Base-by-base conservation (phyloP, 495 filamentous ascomycete genomes). In the Aspergillus asperescens region DNA sequence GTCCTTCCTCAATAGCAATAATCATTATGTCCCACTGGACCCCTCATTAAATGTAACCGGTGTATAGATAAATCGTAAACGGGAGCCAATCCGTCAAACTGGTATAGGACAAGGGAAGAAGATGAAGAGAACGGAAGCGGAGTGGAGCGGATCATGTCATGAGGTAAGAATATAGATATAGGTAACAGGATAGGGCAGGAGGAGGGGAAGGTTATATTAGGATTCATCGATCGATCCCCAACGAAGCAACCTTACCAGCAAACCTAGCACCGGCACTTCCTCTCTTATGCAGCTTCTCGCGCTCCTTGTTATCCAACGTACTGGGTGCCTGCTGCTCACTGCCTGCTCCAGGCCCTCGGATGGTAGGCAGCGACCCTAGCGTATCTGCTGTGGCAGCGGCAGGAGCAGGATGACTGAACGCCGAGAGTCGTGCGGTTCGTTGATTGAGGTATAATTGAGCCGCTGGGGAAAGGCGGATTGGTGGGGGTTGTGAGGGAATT, bases 401-500 rank as follows among this genome's bases (percentile, higher is more conserved):
- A 10, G 55, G 44, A 35, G 57, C 46, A 23, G 57, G 45, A 13
- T 64, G 59, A 15, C 47, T 28, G 22, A 71, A 71, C 0, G 54
- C 63, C n/a, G 65, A 52, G 7, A 60, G 41, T 18, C 65, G 58
- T 10, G 79, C 80, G 19, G 79, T 82, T 60, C 95, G 95, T 63
- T 88, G 82, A 48, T 91, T 89, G 40, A 97, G 70, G 60, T 97
- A 98, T 25, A 87, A 64, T 58, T 85, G 81, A 1, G 92, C 94
- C 18, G 84, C 81, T 16, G 80, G 67, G 28, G 84, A 87, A 4
- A 97, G 79, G 10, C 87, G 85, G 58, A 92, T 88, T 4, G 86
- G 84, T 6, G 88, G 86, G 39, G 84, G 76, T 6, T 79, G 67
- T 1, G 76, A 64, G 0, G 93, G 90, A 15, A 96, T 86, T 39